A percentile compares a stretch with the other conserved stretches of the same genome.
phyloP scores from a whole-genome alignment of 768 basidiomycete genomes.

The Mycena vitilis region DNA sequence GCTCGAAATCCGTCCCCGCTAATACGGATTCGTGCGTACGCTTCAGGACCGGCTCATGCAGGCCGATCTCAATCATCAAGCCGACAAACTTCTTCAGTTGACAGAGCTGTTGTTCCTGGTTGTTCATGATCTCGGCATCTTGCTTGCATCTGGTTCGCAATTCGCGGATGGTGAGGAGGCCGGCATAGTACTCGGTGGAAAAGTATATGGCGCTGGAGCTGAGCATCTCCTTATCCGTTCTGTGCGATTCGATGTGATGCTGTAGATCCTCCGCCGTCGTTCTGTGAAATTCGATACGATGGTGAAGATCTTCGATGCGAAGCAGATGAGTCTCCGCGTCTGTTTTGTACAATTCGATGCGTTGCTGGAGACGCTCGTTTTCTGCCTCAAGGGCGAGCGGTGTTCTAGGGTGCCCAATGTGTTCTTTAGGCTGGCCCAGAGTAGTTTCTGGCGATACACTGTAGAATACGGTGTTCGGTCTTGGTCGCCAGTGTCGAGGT shows the following conservation, averaged over 20 bases:
- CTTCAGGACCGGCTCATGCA: conserved; percentile 47
- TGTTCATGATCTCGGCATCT: conserved; percentile 43
- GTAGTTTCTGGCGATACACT: conserved; percentile 4
- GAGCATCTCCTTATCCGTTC: conserved; percentile 37
- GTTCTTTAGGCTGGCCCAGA: conserved; percentile 24
- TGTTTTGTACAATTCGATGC: conserved; percentile 32
- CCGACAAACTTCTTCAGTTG: conserved; percentile 51
- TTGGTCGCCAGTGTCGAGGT: conserved; percentile 26
- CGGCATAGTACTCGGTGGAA: conserved; percentile 43
- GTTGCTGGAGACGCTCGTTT: conserved; percentile 36
- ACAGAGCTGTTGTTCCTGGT: conserved; percentile 42
- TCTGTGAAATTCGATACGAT: conserved; percentile 31
- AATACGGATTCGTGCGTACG: conserved; percentile 44
- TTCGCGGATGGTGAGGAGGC: conserved; percentile 43
- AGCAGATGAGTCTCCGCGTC: conserved; percentile 19
- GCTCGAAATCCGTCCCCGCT: conserved; percentile 50
- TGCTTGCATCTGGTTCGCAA: conserved; percentile 35
- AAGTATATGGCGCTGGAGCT: conserved; percentile 41
- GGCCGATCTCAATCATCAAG: conserved; percentile 50
- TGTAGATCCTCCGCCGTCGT: conserved; percentile 30
- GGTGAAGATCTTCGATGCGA: conserved; percentile 2
- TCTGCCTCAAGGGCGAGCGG: conserved; percentile 42
- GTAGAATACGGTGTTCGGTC: conserved; percentile 21
- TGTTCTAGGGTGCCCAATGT: conserved; percentile 24
- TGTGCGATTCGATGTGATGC: conserved; percentile 32